phyloP scores from a whole-genome alignment of 164 flowering plant genomes.

The Aristolochia fimbriata region DNA sequence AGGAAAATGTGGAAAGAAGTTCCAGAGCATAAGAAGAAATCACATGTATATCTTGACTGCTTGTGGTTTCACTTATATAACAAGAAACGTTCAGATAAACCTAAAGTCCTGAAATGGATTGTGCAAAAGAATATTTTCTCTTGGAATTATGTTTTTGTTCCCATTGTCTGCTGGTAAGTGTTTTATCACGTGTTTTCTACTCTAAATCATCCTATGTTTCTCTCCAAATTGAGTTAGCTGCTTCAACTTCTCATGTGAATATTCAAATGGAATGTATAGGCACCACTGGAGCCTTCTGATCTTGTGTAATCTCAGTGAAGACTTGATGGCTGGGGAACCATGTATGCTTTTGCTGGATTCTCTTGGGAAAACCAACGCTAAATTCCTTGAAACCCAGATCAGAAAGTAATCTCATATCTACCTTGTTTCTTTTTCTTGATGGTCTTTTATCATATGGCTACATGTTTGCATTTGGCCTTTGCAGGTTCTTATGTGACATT shows the following conservation, averaged over 20 bases:
- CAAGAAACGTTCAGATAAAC: slow-evolving; percentile 7
- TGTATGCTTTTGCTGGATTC: slow-evolving; percentile 79
- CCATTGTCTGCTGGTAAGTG: slow-evolving; percentile 24
- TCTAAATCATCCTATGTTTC: background rate
- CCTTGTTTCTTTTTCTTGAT: background rate
- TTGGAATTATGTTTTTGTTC: slow-evolving; percentile 21
- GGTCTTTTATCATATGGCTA: background rate
- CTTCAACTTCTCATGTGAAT: background rate
- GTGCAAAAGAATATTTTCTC: slow-evolving; percentile 14
- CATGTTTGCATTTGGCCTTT: slow-evolving; percentile 3
- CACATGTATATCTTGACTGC: slow-evolving; percentile 20
- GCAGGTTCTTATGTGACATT: slow-evolving; percentile 61
- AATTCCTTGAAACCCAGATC: slow-evolving; percentile 53
- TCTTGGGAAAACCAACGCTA: slow-evolving; percentile 39
- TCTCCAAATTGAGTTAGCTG: background rate
- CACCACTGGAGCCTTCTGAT: slow-evolving; percentile 73
- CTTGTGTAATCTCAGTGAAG: slow-evolving; percentile 56
- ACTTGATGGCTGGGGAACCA: slow-evolving; percentile 31
- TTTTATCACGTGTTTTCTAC: background rate
- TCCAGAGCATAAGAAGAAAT: slow-evolving; percentile 13
- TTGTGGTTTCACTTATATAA: slow-evolving; percentile 22
- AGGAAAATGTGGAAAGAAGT: slow-evolving; percentile 19
- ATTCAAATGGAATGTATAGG: slow-evolving; percentile 20
- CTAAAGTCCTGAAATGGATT: slow-evolving; percentile 21
- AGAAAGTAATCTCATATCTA: slow-evolving; percentile 34